Evolutionary conservation across 768 basidiomycete genomes (phyloP), one percentile per base, ranked within the genome.

Genomic region (Auriculariales sp.): DNA sequence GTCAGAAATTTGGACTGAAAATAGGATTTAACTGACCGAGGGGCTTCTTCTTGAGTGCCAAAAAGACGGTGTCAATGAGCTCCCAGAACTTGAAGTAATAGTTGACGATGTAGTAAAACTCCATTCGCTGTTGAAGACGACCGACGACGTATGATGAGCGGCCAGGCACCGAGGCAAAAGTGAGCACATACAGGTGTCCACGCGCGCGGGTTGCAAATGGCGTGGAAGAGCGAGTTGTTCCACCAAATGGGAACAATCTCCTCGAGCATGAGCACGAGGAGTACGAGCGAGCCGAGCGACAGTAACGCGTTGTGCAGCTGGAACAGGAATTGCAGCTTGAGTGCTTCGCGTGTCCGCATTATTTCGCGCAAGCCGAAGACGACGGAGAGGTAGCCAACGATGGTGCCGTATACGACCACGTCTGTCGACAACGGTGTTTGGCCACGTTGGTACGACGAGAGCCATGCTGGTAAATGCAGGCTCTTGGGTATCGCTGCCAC

Each of bases 51-150:
- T 98, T 99, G 59, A 97, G 69, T 9, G 87, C 88, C 56, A 99
- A 79, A 75, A 98, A 99, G 56, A 97, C 77, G 12, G 95, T 99
- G 71, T 98, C 95, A 55, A 94, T 64, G 52, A 98, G 78, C 68
- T 99, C 95, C 55, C 95, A 69, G 66, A 97, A 98, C 65, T 97
- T 97, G 78, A 95, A 89, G 68, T 83, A 92, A 70, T 98, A 99
- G 72, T 99, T 99, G 72, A 97, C 73, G 74, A 98, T 91, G 71
- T 99, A 98, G 71, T 88, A 97, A 61, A 92, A 83, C 69, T 97
- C 86, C 64, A 97, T 72, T 63, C 76, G 78, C 92, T 95, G 59
- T 12, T n/a, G 36, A 19, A 34, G 33, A 46, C 47, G 30, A 19
- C 33, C n/a, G n/a, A n/a, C n/a, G n/a, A n/a, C 4, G 19, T 44